Evolutionary conservation across 768 basidiomycete genomes (phyloP).

Genomic region (Gymnopilus dilepis): DNA sequence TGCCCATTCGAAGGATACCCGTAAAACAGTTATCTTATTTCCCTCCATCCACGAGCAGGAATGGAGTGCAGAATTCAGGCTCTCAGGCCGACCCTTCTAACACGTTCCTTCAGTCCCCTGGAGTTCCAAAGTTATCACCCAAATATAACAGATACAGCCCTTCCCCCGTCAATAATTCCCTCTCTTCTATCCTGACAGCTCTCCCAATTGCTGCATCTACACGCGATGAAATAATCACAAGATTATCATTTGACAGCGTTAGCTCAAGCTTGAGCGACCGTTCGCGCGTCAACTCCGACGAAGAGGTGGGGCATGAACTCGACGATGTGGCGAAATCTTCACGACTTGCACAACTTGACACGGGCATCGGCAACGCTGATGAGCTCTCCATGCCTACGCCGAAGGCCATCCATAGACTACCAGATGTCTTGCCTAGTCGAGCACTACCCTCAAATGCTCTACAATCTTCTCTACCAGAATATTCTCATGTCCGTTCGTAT

Average conservation of each 20-base stretch:
- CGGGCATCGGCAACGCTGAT: slow-evolving; percentile 15
- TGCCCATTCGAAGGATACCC: slow-evolving; percentile 52
- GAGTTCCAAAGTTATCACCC: slow-evolving; percentile 23
- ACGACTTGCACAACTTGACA: neutral
- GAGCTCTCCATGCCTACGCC: slow-evolving; percentile 30
- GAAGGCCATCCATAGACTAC: slow-evolving; percentile 23
- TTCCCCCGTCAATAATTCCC: slow-evolving; percentile 38
- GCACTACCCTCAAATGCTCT: slow-evolving; percentile 1
- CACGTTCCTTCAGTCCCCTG: slow-evolving; percentile 10
- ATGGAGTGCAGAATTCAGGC: slow-evolving; percentile 19
- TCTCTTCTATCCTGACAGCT: slow-evolving; percentile 49
- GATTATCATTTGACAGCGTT: slow-evolving; percentile 58
- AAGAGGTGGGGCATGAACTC: slow-evolving; percentile 50
- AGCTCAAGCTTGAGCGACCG: slow-evolving; percentile 50
- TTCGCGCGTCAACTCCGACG: slow-evolving; percentile 36
- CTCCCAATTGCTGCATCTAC: slow-evolving; percentile 58
- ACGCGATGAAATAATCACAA: slow-evolving; percentile 57
- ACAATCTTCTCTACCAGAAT: slow-evolving; percentile 23
- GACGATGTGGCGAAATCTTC: slow-evolving; percentile 40
- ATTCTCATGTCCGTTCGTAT: slow-evolving; percentile 25
- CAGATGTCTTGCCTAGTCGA: slow-evolving; percentile 13
- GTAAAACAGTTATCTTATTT: slow-evolving; percentile 59
- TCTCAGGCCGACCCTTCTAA: slow-evolving; percentile 13
- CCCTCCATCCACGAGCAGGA: slow-evolving; percentile 46
- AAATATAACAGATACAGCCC: slow-evolving; percentile 34